phyloP scores from a whole-genome alignment of 768 basidiomycete genomes.

The Lactarius psammicola region DNA sequence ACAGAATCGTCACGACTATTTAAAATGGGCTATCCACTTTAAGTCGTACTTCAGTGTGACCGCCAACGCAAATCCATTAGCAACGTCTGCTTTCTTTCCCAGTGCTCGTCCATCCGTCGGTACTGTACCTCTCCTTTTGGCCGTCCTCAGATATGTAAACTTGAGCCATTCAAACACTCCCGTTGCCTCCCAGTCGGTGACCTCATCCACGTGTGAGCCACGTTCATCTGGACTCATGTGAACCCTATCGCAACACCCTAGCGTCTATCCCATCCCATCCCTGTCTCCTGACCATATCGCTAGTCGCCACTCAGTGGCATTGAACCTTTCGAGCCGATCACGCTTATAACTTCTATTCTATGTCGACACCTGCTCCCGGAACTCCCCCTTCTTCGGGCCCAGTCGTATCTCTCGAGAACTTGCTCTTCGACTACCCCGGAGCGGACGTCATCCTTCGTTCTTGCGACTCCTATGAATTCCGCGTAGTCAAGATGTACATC shows the following conservation, averaged over 20 bases:
- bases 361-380: not conserved
- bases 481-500: constrained; percentile 45
- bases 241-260: not conserved
- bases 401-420: not conserved
- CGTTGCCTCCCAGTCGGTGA: not conserved
- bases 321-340: not conserved
- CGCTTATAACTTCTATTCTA: not conserved
- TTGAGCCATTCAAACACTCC: too few species aligned
- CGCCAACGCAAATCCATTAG: too few species aligned
- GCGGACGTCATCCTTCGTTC: constrained; percentile 46
- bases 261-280: not conserved
- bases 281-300: not conserved
- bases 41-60: too few species aligned
- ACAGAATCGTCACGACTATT: too few species aligned
- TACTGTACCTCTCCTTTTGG: too few species aligned
- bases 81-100: too few species aligned
- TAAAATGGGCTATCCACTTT: too few species aligned
- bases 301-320: not conserved
- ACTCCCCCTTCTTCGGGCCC: not conserved
- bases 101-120: too few species aligned
- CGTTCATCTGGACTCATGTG: not conserved
- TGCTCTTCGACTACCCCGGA: constrained; percentile 42
- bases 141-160: too few species aligned
- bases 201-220: not conserved
- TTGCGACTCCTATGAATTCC: constrained; percentile 44